Conservation (phyloP, 179 eudicot species). For the Silene vulgaris region DNA sequence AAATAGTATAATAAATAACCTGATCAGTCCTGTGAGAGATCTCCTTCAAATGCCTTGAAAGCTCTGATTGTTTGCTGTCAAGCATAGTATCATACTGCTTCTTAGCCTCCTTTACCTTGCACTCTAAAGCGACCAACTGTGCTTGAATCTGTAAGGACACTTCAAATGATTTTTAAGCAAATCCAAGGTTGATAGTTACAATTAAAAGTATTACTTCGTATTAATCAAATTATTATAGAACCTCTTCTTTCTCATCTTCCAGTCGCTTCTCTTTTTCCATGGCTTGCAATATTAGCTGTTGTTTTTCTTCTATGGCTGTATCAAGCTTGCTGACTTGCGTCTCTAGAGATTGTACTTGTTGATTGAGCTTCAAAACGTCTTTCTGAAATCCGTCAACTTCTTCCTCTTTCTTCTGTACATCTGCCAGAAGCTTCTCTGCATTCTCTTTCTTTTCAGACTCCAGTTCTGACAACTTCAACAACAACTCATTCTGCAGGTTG, state of each 20-base stretch:
- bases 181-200: slow-evolving; percentile 16
- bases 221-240: slow-evolving; percentile 24
- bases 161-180: slow-evolving; percentile 11
- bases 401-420: slow-evolving; percentile 48
- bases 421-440: slow-evolving; percentile 49
- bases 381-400: slow-evolving; percentile 47
- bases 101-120: slow-evolving; percentile 70
- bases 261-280: slow-evolving; percentile 53
- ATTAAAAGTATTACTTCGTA: not conserved
- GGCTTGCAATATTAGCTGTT: slow-evolving; percentile 45
- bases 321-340: slow-evolving; percentile 49
- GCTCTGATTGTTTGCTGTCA: slow-evolving; percentile 72
- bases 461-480: slow-evolving; percentile 46
- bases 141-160: slow-evolving; percentile 46
- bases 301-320: slow-evolving; percentile 52
- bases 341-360: slow-evolving; percentile 44
- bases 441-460: slow-evolving; percentile 53
- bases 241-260: slow-evolving; percentile 67
- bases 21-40: slow-evolving; percentile 90
- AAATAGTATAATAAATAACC: slow-evolving; percentile 33
- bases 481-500: slow-evolving; percentile 54
- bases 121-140: slow-evolving; percentile 52
- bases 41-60: slow-evolving; percentile 88
- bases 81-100: slow-evolving; percentile 80
- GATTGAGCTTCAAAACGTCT: slow-evolving; percentile 44